Percentiles rank a stretch among this genome's conserved stretches.
Evolutionary conservation across 768 basidiomycete species (phyloP).

Genomic region (Macrolepiota albuminosa): DNA sequence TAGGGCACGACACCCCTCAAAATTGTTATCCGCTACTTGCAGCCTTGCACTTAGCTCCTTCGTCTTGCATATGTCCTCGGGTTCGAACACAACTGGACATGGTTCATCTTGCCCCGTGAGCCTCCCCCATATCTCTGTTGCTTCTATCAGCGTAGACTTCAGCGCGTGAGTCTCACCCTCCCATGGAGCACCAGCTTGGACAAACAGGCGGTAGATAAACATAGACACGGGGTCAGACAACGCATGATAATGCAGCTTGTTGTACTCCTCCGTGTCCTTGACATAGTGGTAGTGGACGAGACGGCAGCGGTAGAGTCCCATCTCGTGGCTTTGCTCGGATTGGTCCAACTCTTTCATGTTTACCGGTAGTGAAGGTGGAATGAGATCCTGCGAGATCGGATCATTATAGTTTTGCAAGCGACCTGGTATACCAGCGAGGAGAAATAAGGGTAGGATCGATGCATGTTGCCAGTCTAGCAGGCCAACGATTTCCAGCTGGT

Average conservation of each 20-base stretch:
- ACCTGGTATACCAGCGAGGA: background rate
- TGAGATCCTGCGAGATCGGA: background rate
- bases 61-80: no score
- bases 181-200: background rate
- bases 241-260: constrained; percentile 3
- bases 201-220: background rate
- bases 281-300: background rate
- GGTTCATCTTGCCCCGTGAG: background rate
- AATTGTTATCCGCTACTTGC: no score
- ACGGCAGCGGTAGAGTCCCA: background rate
- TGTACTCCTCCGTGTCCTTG: background rate
- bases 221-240: background rate
- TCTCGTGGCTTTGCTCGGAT: background rate
- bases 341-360: background rate
- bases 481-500: background rate
- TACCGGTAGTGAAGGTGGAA: background rate
- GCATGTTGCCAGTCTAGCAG: background rate
- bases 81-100: background rate
- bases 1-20: no score
- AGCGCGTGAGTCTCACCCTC: background rate
- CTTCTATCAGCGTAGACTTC: background rate
- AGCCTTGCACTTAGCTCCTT: no score
- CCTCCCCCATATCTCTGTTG: background rate
- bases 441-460: background rate
- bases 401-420: background rate